Evolutionary conservation across 495 filamentous ascomycete species (phyloP).

Genomic region (Articulospora tetracladia): DNA sequence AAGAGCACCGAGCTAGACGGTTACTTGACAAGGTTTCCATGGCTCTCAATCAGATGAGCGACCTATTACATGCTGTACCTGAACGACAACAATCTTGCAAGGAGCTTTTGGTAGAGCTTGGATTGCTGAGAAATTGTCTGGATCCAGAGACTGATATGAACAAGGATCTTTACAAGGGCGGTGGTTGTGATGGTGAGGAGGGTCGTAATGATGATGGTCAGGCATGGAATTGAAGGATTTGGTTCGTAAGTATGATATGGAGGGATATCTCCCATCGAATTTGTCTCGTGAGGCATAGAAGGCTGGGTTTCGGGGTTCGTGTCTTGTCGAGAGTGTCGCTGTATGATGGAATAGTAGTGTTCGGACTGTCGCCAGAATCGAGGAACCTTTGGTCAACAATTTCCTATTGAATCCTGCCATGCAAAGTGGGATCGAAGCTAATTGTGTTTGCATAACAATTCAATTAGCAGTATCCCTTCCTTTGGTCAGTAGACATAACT

Average conservation of each 20-base stretch:
- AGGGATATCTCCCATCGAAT: no score
- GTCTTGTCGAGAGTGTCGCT: no score
- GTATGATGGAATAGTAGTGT: no score
- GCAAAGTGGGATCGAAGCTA: not conserved
- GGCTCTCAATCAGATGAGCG: conserved; percentile 3
- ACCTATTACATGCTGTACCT: conserved; percentile 1
- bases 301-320: not conserved
- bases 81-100: conserved; percentile 10
- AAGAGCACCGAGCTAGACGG: conserved; percentile 6
- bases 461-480: conserved; percentile 29
- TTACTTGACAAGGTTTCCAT: conserved; percentile 14
- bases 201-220: not conserved
- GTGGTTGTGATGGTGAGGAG: not conserved
- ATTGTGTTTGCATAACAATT: not conserved
- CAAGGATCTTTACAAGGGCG: not conserved
- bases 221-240: not conserved
- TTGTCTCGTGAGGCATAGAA: no score
- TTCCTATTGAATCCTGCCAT: no score
- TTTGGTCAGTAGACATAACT: conserved; percentile 31
- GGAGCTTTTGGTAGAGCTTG: conserved; percentile 9
- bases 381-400: no score
- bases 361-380: no score
- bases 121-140: conserved; percentile 6
- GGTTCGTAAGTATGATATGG: not conserved
- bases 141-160: conserved; percentile 11